Base-by-base conservation (phyloP, 257 asterid species). In the Solanum sparsipilum region DNA sequence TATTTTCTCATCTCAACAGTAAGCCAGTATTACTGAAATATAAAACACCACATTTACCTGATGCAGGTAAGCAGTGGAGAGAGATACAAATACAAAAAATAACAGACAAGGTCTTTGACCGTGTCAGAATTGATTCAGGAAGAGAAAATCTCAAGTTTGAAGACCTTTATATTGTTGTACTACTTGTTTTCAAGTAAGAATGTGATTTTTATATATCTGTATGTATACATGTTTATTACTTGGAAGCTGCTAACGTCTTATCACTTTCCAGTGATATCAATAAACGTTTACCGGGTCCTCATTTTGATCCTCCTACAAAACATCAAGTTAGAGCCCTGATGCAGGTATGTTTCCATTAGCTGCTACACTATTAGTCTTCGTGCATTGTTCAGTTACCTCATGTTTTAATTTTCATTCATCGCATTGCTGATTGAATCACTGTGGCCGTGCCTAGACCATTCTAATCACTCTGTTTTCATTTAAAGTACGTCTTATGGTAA, bases 241-340 rank as follows among this genome's bases (percentile, higher is more conserved):
- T 70, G 76, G 76, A 71, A 81, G 75, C 56, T 16, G 25, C 36
- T 82, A 38, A 46, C 44, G 36, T 68, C 13, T 9, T 39, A 39
- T 39, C 10, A 38, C 67, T 21, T 67, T 38, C 86, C 89, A 96
- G 98, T 86, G 98, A 95, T 88, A 91, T 95, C 56, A 96, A 96
- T 46, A 96, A 95, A 93, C 95, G 93, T 79, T 91, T 96, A 94
- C 98, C 99, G 8, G 98, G 98, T 84, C 97, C 93, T 65, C 99
- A 96, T 89, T 95, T 96, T 52, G 98, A 96, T 73, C 98, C 98
- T 70, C 98, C 99, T 8, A 83, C 98, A 32, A 95, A 91, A 88
- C 97, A 92, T 88, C 90, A 92, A 91, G 89, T 95, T 63, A 94
- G 85, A 89, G 76, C 52, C 70, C 88, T 95, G 89, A 88, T 96